phyloP scores from a whole-genome alignment of 169 alveolate species.

The Cryptosporidium sp. region DNA sequence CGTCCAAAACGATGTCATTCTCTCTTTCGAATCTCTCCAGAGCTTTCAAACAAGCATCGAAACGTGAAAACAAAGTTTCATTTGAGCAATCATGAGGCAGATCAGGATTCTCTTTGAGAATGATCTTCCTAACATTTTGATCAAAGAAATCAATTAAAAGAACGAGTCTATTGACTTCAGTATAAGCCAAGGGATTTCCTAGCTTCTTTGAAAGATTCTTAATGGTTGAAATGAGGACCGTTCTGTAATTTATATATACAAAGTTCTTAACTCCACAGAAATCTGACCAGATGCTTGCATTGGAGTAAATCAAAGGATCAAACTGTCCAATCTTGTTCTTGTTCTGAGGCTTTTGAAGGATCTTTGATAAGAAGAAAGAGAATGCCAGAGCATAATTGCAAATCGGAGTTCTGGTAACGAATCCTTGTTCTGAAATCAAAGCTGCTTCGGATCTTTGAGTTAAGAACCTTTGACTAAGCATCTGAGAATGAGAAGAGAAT shows the following conservation, averaged over 20 bases:
- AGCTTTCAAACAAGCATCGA: constrained; percentile 2
- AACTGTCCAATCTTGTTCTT: neutral
- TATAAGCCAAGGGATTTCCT: neutral
- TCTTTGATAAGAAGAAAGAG: neutral
- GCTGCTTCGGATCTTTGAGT: constrained; percentile 19
- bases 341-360: constrained; percentile 24
- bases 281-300: constrained; percentile 5
- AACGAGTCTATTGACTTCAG: neutral
- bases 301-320: neutral
- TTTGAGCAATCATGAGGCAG: neutral
- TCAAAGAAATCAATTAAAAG: constrained; percentile 27
- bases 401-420: constrained; percentile 17
- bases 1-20: constrained; percentile 4
- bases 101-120: neutral
- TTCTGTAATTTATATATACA: neutral
- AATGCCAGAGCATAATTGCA: constrained; percentile 18
- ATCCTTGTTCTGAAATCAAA: neutral
- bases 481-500: neutral
- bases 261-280: constrained; percentile 13
- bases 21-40: neutral
- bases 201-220: neutral
- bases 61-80: constrained; percentile 9
- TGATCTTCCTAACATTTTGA: constrained; percentile 2
- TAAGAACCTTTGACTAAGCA: constrained; percentile 7
- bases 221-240: constrained; percentile 2